phyloP scores from a whole-genome alignment of 306 rosid genomes.

The Herpetospermum pedunculosum region DNA sequence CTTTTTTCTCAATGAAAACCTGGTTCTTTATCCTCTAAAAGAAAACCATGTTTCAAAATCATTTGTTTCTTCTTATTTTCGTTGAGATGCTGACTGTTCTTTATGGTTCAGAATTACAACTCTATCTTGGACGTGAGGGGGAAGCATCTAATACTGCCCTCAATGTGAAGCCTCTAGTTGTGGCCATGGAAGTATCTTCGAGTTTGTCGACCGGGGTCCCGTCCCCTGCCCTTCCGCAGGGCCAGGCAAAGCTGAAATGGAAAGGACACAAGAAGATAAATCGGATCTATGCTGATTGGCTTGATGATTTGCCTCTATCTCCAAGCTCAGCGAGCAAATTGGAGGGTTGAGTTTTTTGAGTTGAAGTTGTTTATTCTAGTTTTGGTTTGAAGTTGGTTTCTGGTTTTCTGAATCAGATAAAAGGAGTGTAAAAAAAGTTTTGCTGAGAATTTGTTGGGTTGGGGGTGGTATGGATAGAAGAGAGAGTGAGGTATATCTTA shows the following conservation, averaged over 20 bases:
- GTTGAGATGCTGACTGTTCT: slow-evolving; percentile 11
- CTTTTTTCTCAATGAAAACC: too few relatives aligned
- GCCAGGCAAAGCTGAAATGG: slow-evolving; percentile 48
- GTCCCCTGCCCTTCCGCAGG: slow-evolving; percentile 31
- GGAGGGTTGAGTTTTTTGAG: slow-evolving; percentile 31
- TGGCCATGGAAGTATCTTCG: slow-evolving; percentile 30
- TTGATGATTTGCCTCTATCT: slow-evolving; percentile 55
- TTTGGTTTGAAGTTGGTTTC: neutral
- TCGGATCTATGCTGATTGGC: slow-evolving; percentile 86
- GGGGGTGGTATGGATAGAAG: neutral
- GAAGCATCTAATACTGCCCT: slow-evolving; percentile 22
- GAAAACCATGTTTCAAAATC: too few relatives aligned
- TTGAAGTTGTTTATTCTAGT: neutral
- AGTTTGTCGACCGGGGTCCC: slow-evolving; percentile 14
- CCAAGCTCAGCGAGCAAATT: slow-evolving; percentile 29
- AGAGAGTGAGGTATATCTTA: neutral
- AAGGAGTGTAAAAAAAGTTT: neutral
- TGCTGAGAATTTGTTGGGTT: neutral
- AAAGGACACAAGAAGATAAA: slow-evolving; percentile 65
- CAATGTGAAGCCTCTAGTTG: slow-evolving; percentile 19
- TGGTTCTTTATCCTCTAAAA: too few relatives aligned
- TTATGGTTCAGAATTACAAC: slow-evolving; percentile 50
- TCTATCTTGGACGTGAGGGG: slow-evolving; percentile 38
- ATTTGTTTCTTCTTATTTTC: too few relatives aligned
- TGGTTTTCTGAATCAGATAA: neutral